Evolutionary conservation across 1,284 basidiomycete species (phyloP).

Genomic region (Takashimella koratensis): DNA sequence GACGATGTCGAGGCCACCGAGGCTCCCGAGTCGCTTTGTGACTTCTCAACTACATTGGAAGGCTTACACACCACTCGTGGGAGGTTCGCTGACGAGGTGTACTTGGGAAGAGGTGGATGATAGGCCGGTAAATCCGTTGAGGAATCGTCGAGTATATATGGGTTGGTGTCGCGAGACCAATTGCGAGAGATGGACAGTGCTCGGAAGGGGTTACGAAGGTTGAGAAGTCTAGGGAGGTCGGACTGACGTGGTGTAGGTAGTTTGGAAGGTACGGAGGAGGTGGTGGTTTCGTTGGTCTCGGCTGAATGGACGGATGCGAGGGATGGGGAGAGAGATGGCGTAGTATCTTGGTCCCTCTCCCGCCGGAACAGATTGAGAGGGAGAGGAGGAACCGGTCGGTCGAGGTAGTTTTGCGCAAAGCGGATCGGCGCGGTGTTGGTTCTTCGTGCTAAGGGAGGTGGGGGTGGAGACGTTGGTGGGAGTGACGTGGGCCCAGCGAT

Average conservation of each 20-base stretch:
- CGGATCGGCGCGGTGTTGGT: not conserved
- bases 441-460: not conserved
- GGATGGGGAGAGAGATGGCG: not conserved
- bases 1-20: not conserved
- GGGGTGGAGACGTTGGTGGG: not conserved
- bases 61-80: not conserved
- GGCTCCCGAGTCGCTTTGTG: not conserved
- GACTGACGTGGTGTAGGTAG: not conserved
- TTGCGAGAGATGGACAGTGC: conserved; percentile 8
- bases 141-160: not conserved
- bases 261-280: not conserved
- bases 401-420: not conserved
- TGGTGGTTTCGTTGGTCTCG: not conserved
- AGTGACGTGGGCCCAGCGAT: not conserved
- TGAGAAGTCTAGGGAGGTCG: not conserved
- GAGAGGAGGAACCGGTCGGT: conserved; percentile 18
- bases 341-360: not conserved
- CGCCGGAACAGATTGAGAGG: conserved; percentile 11
- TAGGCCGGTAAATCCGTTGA: not conserved
- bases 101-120: not conserved
- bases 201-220: not conserved
- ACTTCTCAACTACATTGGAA: not conserved
- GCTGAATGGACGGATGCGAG: not conserved
- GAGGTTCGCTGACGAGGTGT: not conserved
- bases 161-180: conserved; percentile 1